Base-by-base conservation (phyloP, 2,329 filamentous ascomycete species). In the Xylariaceae sp. region DNA sequence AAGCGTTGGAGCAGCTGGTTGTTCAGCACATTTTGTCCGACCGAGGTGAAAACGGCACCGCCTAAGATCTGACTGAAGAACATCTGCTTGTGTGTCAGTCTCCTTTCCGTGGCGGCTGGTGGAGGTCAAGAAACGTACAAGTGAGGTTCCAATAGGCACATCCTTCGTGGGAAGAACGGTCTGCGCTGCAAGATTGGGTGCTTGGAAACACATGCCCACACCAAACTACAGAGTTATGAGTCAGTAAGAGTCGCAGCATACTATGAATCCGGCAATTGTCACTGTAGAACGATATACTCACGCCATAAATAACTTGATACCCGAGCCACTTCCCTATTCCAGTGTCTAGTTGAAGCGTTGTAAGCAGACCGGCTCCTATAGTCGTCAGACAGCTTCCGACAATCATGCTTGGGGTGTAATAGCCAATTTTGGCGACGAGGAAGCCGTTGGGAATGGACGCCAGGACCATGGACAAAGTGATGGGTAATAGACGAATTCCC, bases 31-130 rank as follows among this genome's bases (percentile, higher is more conserved):
- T 69, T 73, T 49, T 72, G 64, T 1, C 63, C 70, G n/a, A 73
- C 64, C 0, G 65, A 64, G 29, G 68, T 53, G 45, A 72, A 72
- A 19, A 74, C 61, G 39, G 69, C 61, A 6, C 71, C 72, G 19
- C 69, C 70, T 0, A 75, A 54, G 1, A 65, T 61, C 52, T 74
- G 71, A 3, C 59, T 58, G 48, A 73, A 74, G 48, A 72, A 62
- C 50, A 73, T 66, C 31, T 26, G 22, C 22, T 11, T 26, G 22
- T 11, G 11, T 26, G 22, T 26, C 11, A 26, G 22, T 6, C 6
- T 26, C 22, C 11, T 6, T 6, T 26, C 11, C 22, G 11, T 26
- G 11, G 22, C 22, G 22, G 11, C 22, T 11, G 11, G 11, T 11
- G 22, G 22, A 26, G 11, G 22, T 11, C 22, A 26, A 26, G 6